A percentile compares a stretch with the other conserved stretches of the same genome.
These are phyloP conservation scores for Coemansia sp. DNA, from an alignment of 192 early-diverging fungal species.

Conservation along the genomic window DNA sequence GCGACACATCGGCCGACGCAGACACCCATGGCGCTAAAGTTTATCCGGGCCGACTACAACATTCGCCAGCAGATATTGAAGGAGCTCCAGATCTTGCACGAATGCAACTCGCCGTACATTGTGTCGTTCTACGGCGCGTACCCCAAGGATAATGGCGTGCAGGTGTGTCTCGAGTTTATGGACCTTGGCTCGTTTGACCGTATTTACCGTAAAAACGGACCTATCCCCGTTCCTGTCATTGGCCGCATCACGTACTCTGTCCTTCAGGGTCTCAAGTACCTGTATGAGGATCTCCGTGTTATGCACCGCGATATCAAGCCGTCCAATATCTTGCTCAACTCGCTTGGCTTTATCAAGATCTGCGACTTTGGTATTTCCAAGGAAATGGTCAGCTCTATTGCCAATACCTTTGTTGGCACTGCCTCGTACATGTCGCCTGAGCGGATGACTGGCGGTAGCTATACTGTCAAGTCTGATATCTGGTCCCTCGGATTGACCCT, in stretches of 20 bases:
- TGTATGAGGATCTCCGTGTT: slow-evolving; percentile 87
- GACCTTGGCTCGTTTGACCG: slow-evolving; percentile 89
- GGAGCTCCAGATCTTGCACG: slow-evolving; percentile 94
- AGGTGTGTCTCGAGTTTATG: slow-evolving; percentile 99
- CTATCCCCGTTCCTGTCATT: slow-evolving; percentile 86
- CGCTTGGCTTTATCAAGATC: slow-evolving; percentile 76
- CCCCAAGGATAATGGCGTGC: slow-evolving; percentile 78
- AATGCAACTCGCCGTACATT: slow-evolving; percentile 93
- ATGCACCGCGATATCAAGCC: slow-evolving; percentile 95
- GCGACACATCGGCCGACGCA: slow-evolving; percentile 86
- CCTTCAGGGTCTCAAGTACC: slow-evolving; percentile 76
- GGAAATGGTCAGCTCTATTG: slow-evolving; percentile 81
- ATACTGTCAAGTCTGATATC: slow-evolving; percentile 81
- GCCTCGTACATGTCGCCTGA: slow-evolving; percentile 87
- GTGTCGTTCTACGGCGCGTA: slow-evolving; percentile 98
- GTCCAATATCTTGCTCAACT: slow-evolving; percentile 86
- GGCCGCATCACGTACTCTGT: slow-evolving; percentile 81
- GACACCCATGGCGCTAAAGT: slow-evolving; percentile 93
- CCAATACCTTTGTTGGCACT: slow-evolving; percentile 85
- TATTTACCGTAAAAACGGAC: slow-evolving; percentile 90
- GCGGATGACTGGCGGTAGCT: slow-evolving; percentile 75
- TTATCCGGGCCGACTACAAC: slow-evolving; percentile 64
- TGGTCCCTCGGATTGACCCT: slow-evolving; percentile 83
- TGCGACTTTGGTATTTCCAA: slow-evolving; percentile 93
- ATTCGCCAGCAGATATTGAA: slow-evolving; percentile 89